Base-by-base conservation (phyloP, 305 asterid species). In the Rubia peregrina region DNA sequence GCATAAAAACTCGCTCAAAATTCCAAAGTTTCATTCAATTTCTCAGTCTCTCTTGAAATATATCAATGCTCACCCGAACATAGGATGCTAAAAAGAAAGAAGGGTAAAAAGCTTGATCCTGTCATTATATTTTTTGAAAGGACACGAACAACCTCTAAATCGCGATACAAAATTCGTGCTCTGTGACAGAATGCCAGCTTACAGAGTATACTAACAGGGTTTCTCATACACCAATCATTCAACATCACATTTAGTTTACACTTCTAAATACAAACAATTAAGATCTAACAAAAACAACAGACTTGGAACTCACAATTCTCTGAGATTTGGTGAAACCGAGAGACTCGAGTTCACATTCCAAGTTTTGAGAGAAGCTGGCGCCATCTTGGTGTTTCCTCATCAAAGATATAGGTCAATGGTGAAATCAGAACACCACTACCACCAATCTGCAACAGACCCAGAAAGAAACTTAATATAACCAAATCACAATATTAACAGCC, bases 311-410 rank as follows among this genome's bases (percentile, higher is more conserved):
- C 12, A 62, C 59, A n/a, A 42, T 22, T 40, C 63, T 56, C 60
- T 36, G 9, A 16, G 61, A 26, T 9, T 56, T 19, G 49, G 38
- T 41, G 65, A 49, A 43, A 17, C 61, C 14, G 33, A 12, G 30
- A 55, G 46, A 30, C 7, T n/a, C 13, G 22, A 6, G 24, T 59
- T 59, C 63, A 19, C 48, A 17, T 67, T 56, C 30, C 51, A 43
- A 94, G 69, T 59, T 83, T 80, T 10, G 90, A 77, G 60, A 89
- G 90, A 76, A 94, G 97, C 69, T 86, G 88, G 49, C 83, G 94
- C 98, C 99, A 94, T 81, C 99, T 86, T 9, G 98, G 98, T 73
- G 98, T 86, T 82, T 94, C 99, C 83, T 89, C 96, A 0, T 94
- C 99, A 14, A 94, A 94, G 71, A 94, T 94, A 84, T 94, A 94